Conservation (phyloP, 2,329 filamentous ascomycete genomes). For the Delphinella strobiligena region DNA sequence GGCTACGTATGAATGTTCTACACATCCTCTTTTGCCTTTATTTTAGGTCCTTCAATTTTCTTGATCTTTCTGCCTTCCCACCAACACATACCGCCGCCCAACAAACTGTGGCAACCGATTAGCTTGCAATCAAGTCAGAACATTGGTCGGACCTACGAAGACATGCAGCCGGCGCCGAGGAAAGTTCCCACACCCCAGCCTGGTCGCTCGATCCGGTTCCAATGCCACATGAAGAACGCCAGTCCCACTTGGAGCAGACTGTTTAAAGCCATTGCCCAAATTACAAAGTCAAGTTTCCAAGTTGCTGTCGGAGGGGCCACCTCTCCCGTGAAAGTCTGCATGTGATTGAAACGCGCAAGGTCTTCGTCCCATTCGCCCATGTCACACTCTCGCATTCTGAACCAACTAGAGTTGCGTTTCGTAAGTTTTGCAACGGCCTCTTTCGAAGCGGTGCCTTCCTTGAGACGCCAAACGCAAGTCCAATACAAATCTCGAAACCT, state of each 20-base stretch:
- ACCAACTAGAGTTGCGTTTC: conserved; percentile 7
- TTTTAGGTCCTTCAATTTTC: conserved; percentile 46
- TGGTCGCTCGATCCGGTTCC: conserved; percentile 43
- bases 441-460: conserved; percentile 1
- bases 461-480: conserved; percentile 51
- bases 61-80: conserved; percentile 59
- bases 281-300: conserved; percentile 70
- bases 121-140: conserved; percentile 59
- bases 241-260: conserved; percentile 65
- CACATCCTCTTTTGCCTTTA: not conserved
- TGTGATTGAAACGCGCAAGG: not conserved
- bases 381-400: not conserved
- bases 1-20: too few species aligned
- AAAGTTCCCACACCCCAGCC: conserved; percentile 71
- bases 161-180: conserved; percentile 63
- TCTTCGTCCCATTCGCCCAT: not conserved
- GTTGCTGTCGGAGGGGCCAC: conserved; percentile 53
- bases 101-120: conserved; percentile 45
- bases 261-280: conserved; percentile 70
- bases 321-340: conserved; percentile 46
- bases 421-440: conserved; percentile 3
- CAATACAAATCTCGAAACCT: conserved; percentile 70
- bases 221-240: conserved; percentile 66
- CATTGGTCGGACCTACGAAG: too few species aligned
- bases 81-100: conserved; percentile 59